Percentiles rank a stretch among this genome's conserved stretches.
phyloP scores from a whole-genome alignment of 352 stramenopile genomes.

The Globisporangium paroecandrum region DNA sequence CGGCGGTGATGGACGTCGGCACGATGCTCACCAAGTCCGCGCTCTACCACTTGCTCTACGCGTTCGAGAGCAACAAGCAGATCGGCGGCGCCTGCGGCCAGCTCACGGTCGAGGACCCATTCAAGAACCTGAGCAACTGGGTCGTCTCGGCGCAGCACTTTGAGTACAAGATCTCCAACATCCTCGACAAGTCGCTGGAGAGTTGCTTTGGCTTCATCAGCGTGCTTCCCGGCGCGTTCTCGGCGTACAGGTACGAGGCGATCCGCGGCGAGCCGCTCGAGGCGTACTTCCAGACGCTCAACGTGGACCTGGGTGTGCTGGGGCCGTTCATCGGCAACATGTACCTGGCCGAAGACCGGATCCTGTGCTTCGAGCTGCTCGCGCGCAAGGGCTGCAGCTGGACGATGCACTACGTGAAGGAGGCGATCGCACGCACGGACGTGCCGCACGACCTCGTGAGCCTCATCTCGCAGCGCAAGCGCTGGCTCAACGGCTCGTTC shows the following conservation, averaged over 20 bases:
- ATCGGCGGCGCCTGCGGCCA: conserved; percentile 82
- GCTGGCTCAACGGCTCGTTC: conserved; percentile 86
- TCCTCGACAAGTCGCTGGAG: conserved; percentile 84
- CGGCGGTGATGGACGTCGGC: conserved; percentile 79
- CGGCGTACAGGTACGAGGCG: conserved; percentile 78
- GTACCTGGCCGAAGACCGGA: conserved; percentile 86
- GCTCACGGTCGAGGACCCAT: conserved; percentile 78
- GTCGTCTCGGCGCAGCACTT: conserved; percentile 86
- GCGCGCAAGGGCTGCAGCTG: conserved; percentile 78
- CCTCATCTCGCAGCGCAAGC: conserved; percentile 80
- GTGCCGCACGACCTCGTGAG: conserved; percentile 79
- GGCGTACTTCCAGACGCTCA: conserved; percentile 85
- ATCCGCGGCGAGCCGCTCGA: conserved; percentile 75
- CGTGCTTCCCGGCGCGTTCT: conserved; percentile 82
- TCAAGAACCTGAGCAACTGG: conserved; percentile 84
- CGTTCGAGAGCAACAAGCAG: conserved; percentile 75
- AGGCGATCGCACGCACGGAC: conserved; percentile 79
- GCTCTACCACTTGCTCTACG: conserved; percentile 73
- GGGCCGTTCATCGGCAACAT: conserved; percentile 86
- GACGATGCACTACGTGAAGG: conserved; percentile 88
- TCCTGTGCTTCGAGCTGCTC: conserved; percentile 84
- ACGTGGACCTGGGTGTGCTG: conserved; percentile 72
- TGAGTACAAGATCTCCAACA: conserved; percentile 90
- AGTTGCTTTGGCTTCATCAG: conserved; percentile 88
- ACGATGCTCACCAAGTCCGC: conserved; percentile 80